These are phyloP conservation scores for Russula brevipes DNA, from an alignment of 768 basidiomycete species.

Conservation along the genomic window DNA sequence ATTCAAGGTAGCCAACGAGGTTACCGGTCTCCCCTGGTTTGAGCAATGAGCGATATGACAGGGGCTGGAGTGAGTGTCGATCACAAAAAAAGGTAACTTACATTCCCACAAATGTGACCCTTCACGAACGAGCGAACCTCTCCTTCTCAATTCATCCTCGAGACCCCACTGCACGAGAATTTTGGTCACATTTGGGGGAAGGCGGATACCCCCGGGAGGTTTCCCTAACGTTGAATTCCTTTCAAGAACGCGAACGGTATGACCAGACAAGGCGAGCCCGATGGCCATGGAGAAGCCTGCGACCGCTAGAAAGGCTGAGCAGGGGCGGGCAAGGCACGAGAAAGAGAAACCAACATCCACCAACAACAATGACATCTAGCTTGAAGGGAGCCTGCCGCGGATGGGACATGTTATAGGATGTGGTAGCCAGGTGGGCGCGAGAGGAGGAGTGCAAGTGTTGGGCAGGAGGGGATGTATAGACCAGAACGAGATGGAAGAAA, in stretches of 20 bases:
- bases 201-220: slow-evolving; percentile 4
- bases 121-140: slow-evolving; percentile 2
- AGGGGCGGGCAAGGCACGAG: neutral
- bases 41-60: neutral
- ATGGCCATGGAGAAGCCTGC: slow-evolving; percentile 21
- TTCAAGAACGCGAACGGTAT: slow-evolving; percentile 24
- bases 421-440: neutral
- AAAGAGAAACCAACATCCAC: slow-evolving; percentile 13
- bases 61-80: neutral
- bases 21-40: slow-evolving; percentile 12
- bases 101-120: slow-evolving; percentile 18
- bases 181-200: slow-evolving; percentile 24
- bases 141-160: slow-evolving; percentile 15
- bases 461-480: neutral
- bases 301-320: slow-evolving; percentile 11
- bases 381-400: slow-evolving; percentile 9
- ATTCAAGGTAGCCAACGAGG: slow-evolving; percentile 6
- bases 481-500: neutral
- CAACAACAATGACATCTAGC: slow-evolving; percentile 23
- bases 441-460: neutral
- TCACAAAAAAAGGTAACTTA: neutral
- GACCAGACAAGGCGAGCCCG: slow-evolving; percentile 23
- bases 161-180: slow-evolving; percentile 24
- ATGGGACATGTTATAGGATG: slow-evolving; percentile 1
- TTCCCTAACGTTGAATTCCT: neutral